Evolutionary conservation across 306 rosid genomes (phyloP).

Genomic region (Rosa persica): DNA sequence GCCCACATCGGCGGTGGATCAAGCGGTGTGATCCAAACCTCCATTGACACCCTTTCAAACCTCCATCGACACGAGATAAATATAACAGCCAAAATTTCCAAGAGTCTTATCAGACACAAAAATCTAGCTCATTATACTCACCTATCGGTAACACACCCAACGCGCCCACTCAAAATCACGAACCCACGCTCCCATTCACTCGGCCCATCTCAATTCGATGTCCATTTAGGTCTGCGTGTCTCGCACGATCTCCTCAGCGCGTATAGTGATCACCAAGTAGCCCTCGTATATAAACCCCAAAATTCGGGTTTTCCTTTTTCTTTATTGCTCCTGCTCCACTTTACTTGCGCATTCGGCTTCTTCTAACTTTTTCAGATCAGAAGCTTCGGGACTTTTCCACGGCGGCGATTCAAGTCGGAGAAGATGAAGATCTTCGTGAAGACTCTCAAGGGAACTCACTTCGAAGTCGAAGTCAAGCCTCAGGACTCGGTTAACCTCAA

Average conservation of each 20-base stretch:
- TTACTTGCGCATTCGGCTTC: constrained; percentile 38
- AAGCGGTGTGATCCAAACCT: background rate
- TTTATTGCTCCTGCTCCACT: constrained; percentile 26
- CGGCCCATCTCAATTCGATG: background rate
- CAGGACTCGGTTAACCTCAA: constrained; percentile 53
- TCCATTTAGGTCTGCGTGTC: background rate
- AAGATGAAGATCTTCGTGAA: constrained; percentile 87
- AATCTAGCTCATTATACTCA: constrained; percentile 22
- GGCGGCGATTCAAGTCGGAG: constrained; percentile 31
- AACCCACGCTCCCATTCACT: background rate
- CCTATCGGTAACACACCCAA: background rate
- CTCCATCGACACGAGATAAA: background rate
- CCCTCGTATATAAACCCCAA: constrained; percentile 22
- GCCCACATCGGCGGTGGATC: background rate
- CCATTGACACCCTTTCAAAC: too few species aligned
- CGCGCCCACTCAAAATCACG: background rate
- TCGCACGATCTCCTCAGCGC: background rate
- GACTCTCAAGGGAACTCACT: constrained; percentile 87
- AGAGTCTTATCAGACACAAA: constrained; percentile 16
- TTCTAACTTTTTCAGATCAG: constrained; percentile 37
- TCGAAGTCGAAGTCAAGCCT: constrained; percentile 82
- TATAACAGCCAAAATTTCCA: background rate
- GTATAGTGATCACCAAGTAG: background rate
- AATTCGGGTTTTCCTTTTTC: constrained; percentile 15
- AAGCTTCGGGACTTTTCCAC: constrained; percentile 18